A percentile compares a stretch with the other conserved stretches of the same genome.
phyloP scores from a whole-genome alignment of 2,329 filamentous ascomycete species.

The Trichoderma polysporum region DNA sequence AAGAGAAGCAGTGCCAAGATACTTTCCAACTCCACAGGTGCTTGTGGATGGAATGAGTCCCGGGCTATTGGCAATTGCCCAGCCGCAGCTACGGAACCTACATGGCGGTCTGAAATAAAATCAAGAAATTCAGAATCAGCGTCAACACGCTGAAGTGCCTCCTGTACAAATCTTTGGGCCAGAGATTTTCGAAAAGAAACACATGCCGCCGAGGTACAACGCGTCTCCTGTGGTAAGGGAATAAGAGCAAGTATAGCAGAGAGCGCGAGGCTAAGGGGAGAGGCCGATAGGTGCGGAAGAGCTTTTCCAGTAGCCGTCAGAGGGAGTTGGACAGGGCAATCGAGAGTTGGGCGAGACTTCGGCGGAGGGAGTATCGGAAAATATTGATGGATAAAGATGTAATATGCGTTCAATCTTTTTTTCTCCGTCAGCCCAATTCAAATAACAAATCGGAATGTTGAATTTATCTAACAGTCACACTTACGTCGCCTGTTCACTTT shows the following conservation, averaged over 20 bases:
- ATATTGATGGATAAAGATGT: conserved; percentile 1
- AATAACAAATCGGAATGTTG: neutral
- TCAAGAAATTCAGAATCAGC: neutral
- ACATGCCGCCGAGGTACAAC: neutral
- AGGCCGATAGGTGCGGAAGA: neutral
- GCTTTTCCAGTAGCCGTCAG: neutral
- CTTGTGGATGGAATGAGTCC: neutral
- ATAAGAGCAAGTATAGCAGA: neutral
- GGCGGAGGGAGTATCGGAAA: neutral
- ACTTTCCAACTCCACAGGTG: neutral
- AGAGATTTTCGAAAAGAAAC: neutral
- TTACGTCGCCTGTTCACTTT: neutral
- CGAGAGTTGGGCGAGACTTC: neutral
- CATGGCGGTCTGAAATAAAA: neutral
- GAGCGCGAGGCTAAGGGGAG: neutral
- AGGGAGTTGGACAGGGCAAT: neutral
- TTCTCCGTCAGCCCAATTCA: neutral
- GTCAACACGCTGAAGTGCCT: neutral
- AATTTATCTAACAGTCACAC: neutral
- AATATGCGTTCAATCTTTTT: conserved; percentile 8
- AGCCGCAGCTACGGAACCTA: neutral
- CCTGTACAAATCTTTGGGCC: neutral
- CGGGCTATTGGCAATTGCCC: neutral
- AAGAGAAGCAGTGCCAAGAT: neutral
- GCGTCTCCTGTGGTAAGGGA: neutral